Conservation (phyloP, 352 stramenopile genomes). For the Ophiocytium majus region DNA sequence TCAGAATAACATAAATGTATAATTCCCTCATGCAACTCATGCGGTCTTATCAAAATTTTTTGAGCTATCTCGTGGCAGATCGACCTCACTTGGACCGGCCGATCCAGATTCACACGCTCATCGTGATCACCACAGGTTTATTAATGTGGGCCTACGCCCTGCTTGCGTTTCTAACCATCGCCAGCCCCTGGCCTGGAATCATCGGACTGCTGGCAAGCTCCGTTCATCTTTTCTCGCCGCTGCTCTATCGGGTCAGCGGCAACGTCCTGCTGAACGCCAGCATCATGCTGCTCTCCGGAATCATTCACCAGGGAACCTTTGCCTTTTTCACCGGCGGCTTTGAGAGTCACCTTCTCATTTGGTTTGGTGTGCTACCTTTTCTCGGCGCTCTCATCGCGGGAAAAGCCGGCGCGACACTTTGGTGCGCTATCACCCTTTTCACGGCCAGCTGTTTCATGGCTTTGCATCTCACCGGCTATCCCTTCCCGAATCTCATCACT, state of each 20-base stretch:
- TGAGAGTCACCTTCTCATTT: not conserved
- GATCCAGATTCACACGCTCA: not conserved
- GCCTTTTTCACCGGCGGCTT: conserved; percentile 9
- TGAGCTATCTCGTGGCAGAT: conserved; percentile 1
- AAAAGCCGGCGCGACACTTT: not conserved
- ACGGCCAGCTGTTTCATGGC: not conserved
- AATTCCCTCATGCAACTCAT: not conserved
- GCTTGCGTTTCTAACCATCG: not conserved
- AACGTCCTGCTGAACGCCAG: not conserved
- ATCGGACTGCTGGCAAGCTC: not conserved
- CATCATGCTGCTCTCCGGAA: conserved; percentile 2
- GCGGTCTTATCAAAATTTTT: not conserved
- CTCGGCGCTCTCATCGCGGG: not conserved
- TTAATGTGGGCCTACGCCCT: conserved; percentile 4
- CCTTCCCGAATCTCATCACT: not conserved
- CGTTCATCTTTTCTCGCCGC: not conserved
- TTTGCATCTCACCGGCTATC: not conserved
- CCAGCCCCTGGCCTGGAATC: not conserved
- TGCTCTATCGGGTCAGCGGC: not conserved
- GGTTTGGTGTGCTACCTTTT: not conserved
- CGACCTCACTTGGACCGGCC: not conserved
- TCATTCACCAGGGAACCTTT: not conserved
- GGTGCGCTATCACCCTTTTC: not conserved
- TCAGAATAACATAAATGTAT: not conserved
- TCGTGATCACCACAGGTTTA: not conserved